A percentile compares a stretch with the other conserved stretches of the same genome.
These are phyloP conservation scores for Craspedostauros australis DNA, from an alignment of 108 stramenopile genomes.

Conservation along the genomic window DNA sequence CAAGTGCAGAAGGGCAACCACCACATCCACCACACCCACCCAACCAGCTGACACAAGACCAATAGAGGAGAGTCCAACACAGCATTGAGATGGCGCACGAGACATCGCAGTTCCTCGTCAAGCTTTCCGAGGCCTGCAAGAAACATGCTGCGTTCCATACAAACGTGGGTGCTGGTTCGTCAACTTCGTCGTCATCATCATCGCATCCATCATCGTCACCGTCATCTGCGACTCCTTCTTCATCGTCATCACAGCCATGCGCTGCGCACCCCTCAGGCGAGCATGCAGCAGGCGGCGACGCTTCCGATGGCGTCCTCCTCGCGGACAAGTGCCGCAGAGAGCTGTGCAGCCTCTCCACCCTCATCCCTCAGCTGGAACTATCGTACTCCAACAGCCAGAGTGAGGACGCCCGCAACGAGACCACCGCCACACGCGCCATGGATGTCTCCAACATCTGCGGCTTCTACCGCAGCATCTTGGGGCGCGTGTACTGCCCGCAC, in stretches of 20 bases:
- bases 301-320: neutral
- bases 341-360: constrained; percentile 3
- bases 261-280: neutral
- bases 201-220: too few species aligned
- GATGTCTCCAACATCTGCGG: constrained; percentile 57
- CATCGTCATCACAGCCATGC: neutral
- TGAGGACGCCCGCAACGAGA: neutral
- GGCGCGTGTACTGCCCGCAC: constrained; percentile 62
- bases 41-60: neutral
- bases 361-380: constrained; percentile 7
- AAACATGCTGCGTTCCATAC: neutral
- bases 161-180: too few species aligned
- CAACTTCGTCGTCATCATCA: too few species aligned
- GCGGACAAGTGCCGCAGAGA: constrained; percentile 1
- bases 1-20: neutral
- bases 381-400: neutral
- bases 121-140: constrained; percentile 10
- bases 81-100: too few species aligned
- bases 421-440: neutral
- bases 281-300: neutral
- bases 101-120: constrained; percentile 9
- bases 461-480: constrained; percentile 53
- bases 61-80: too few species aligned
- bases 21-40: neutral
- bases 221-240: neutral